Base-by-base conservation (phyloP, 2,329 filamentous ascomycete genomes). In the Colletotrichum simmondsii region DNA sequence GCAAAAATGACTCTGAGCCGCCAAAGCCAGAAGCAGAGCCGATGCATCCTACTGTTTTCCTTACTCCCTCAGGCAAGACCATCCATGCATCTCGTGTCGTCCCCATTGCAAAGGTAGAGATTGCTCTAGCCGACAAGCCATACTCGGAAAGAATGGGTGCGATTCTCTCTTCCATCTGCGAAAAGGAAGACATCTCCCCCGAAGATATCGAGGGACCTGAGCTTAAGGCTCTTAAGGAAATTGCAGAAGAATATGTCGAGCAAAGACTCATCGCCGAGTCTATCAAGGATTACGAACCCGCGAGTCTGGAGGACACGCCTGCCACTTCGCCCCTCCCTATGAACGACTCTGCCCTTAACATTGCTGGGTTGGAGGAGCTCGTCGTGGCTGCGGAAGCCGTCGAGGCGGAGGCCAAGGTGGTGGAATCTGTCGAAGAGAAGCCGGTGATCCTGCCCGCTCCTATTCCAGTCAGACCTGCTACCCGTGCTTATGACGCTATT, bases 21-120 rank as follows among this genome's bases (percentile, higher is more conserved):
- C 82, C 85, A 4, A 78, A 77, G 22, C 80, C 83, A 0, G 83
- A 82, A 56, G 81, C 85, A 61, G 83, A 86, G 71, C 85, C 85
- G 12, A 82, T 84, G 35, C 84, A 83, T 62, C 87, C 88, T 4
- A 80, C 89, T 5, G 86, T 89, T 30, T 86, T 86, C 69, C 82
- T 89, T 63, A 85, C 85, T 26, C 84, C 86, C 3, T 83, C 83
- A 16, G 87, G 87, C 22, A 83, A 83, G 65, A 85, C 86, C 30
- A 79, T 85, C 1, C 87, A 88, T 72, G 83, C 87, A 22, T 89
- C 87, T 10, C 84, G 88, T 56, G 82, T 83, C 1, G 37, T 71
- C 8, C 57, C 59, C 19, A 61, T 26, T 3, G 61, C 62, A 75
- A 83, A 83, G 77, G 77, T 60, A 12, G 65, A 64, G n/a, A 49